Conservation (phyloP, 1,139 yeast genomes). For the Entelexis sorbosivorans region DNA sequence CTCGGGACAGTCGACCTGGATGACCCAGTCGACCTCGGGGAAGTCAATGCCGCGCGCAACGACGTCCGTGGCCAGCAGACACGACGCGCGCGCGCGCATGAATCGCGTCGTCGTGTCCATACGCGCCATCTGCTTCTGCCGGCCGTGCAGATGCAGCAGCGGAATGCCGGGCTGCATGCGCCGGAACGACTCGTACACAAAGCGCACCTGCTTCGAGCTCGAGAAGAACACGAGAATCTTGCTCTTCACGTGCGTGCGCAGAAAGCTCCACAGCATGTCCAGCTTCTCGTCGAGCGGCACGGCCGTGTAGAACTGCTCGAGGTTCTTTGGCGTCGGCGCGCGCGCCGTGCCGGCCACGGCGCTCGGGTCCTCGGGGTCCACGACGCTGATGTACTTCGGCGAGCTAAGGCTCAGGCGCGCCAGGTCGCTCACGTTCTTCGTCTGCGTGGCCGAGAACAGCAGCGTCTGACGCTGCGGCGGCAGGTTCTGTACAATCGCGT, state of each 20-base stretch:
- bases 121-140: slow-evolving; percentile 89
- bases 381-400: slow-evolving; percentile 54
- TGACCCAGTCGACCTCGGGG: slow-evolving; percentile 96
- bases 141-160: slow-evolving; percentile 80
- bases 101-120: slow-evolving; percentile 81
- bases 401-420: slow-evolving; percentile 78
- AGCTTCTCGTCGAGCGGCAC: slow-evolving; percentile 70
- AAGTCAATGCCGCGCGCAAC: slow-evolving; percentile 97
- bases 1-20: slow-evolving; percentile 94
- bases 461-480: slow-evolving; percentile 78
- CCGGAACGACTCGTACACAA: slow-evolving; percentile 80
- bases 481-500: slow-evolving; percentile 69
- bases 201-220: slow-evolving; percentile 91
- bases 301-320: slow-evolving; percentile 71
- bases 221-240: slow-evolving; percentile 84
- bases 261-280: slow-evolving; percentile 77
- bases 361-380: slow-evolving; percentile 36
- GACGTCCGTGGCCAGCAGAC: slow-evolving; percentile 90
- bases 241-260: slow-evolving; percentile 73
- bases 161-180: slow-evolving; percentile 95
- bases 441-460: slow-evolving; percentile 86
- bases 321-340: slow-evolving; percentile 56
- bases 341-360: slow-evolving; percentile 23
- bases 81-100: slow-evolving; percentile 73
- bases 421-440: slow-evolving; percentile 73